Evolutionary conservation across 495 filamentous ascomycete species (phyloP).

Genomic region (Daldinia loculata): DNA sequence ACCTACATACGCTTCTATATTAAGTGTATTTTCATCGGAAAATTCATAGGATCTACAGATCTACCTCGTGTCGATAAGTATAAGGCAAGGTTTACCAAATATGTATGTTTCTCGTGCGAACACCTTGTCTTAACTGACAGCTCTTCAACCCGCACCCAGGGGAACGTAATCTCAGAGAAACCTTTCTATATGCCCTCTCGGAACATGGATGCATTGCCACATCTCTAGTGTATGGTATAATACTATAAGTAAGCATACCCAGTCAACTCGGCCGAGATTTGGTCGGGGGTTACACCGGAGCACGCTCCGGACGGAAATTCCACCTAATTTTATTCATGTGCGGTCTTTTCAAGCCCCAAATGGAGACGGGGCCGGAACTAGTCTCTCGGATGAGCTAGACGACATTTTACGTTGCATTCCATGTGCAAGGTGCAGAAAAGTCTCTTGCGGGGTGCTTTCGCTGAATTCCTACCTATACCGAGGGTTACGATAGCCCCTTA

Average conservation of each 20-base stretch:
- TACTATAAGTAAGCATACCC: not conserved
- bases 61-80: conserved; percentile 38
- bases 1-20: not conserved
- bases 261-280: conserved; percentile 33
- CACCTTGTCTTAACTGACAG: conserved; percentile 11
- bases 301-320: conserved; percentile 20
- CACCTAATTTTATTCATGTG: conserved; percentile 27
- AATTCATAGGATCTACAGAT: conserved; percentile 36
- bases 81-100: conserved; percentile 22
- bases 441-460: conserved; percentile 17
- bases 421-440: conserved; percentile 11
- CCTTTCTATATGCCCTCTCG: too few relatives aligned
- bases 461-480: conserved; percentile 3
- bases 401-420: conserved; percentile 35
- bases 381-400: conserved; percentile 19
- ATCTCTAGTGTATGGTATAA: not conserved
- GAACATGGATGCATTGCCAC: too few relatives aligned
- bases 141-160: not conserved
- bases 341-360: conserved; percentile 15
- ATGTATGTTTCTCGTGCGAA: conserved; percentile 24
- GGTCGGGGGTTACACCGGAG: conserved; percentile 27
- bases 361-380: conserved; percentile 33
- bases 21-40: conserved; percentile 1
- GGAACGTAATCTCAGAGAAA: too few relatives aligned
- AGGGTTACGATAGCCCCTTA: too few relatives aligned